These are phyloP conservation scores for Datura wrightii DNA, from an alignment of 257 asterid species.

Conservation along the genomic window DNA sequence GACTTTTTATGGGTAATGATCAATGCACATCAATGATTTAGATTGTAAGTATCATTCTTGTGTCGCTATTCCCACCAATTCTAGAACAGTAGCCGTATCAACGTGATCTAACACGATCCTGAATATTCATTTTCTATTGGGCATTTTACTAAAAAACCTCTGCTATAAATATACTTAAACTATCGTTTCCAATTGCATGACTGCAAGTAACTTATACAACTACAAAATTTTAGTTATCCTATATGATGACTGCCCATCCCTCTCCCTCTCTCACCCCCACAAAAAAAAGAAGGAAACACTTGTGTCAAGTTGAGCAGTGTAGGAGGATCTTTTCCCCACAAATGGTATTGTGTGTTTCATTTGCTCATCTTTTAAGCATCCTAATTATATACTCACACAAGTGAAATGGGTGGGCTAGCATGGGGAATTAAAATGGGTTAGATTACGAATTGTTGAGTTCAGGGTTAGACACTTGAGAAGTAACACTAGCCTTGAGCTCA, in stretches of 20 bases:
- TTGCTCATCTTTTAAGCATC: background rate
- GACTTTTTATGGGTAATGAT: constrained; percentile 21
- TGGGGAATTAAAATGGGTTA: background rate
- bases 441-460: background rate
- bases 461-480: constrained; percentile 23
- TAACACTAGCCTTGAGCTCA: constrained; percentile 13
- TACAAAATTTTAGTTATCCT: background rate
- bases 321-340: background rate
- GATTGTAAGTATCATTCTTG: background rate
- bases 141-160: background rate
- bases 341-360: constrained; percentile 2
- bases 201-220: background rate
- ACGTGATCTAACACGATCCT: background rate
- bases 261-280: no score
- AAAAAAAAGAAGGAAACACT: background rate
- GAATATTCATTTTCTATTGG: background rate
- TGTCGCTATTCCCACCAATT: constrained; percentile 5
- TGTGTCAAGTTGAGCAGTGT: background rate
- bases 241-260: background rate
- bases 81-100: background rate
- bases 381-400: background rate
- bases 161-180: background rate
- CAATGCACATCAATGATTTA: constrained; percentile 16
- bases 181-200: background rate
- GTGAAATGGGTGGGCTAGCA: background rate